Base-by-base conservation (phyloP, 441 rosid genomes). In the Eutrema salsugineum region DNA sequence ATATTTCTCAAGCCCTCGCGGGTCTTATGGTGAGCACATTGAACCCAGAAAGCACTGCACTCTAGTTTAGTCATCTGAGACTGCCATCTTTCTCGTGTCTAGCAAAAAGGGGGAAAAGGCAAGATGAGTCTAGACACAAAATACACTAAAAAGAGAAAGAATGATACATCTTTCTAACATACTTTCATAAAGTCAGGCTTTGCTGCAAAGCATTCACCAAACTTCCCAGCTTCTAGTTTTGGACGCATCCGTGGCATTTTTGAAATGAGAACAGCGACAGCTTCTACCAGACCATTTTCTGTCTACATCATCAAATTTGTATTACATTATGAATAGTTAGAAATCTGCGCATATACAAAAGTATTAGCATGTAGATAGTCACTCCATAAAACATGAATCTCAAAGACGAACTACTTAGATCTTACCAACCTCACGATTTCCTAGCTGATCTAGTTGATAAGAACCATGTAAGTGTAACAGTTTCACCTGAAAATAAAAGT, bases 1-100 rank as follows among this genome's bases (percentile, higher is more conserved):
- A 92, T 76, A 82, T 85, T 90, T 79, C 87, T 92, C 83, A 94
- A 84, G 78, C 99, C 94, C 66, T 87, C 97, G 15, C 86, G 83
- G 47, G 98, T 90, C 75, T 48, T 87, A 66, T 22, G 83, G 78
- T 89, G 98, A 79, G 89, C 86, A 82, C 97, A 94, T 61, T 86
- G 92, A 79, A 88, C 72, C 99, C 98, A 90, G 79, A 66, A 92
- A 77, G 91, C 83, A 86, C 94, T 89, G 76, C 90, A 83, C 65
- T 89, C 96, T 83, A 92, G 77, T 81, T 92, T 94, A 59, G 85
- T 86, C 71, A 94, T 84, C 77, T 88, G 96, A 66, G 86, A 82
- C 70, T 91, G 90, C 99, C 99, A 94, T 80, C 79, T 92, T 81
- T 94, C 99, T 91, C 94, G 90, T 43, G 94, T 93, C 98, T 92